phyloP scores from a whole-genome alignment of 2,329 filamentous ascomycete genomes.

The Fusarium miscanthi region DNA sequence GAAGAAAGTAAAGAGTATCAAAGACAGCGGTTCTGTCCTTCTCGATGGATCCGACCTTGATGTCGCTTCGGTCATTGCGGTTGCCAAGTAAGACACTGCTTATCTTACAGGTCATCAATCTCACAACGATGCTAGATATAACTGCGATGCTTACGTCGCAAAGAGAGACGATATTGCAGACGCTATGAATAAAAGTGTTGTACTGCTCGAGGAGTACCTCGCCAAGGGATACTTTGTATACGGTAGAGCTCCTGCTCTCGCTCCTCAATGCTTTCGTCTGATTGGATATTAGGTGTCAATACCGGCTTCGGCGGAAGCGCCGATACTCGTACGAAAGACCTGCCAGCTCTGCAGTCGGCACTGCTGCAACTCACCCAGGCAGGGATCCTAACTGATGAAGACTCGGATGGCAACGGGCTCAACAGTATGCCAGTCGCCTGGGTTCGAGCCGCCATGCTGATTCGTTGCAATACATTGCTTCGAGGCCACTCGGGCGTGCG shows the following conservation, averaged over 20 bases:
- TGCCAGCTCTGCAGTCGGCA: neutral
- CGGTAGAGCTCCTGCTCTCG: too few relatives aligned
- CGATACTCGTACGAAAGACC: neutral
- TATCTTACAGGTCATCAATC: rapidly evolving
- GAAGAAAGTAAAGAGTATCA: neutral
- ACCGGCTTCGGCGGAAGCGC: neutral
- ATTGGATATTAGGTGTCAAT: neutral
- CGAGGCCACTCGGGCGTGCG: rapidly evolving
- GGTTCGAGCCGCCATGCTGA: neutral
- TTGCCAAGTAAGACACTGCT: neutral
- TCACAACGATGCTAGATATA: neutral
- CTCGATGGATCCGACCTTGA: neutral
- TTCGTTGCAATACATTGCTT: neutral
- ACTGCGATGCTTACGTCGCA: rapidly evolving
- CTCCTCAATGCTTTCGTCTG: rapidly evolving
- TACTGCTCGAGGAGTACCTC: neutral
- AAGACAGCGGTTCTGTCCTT: rapidly evolving
- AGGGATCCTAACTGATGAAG: rapidly evolving
- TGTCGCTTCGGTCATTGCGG: neutral
- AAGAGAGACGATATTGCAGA: neutral
- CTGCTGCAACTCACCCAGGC: neutral
- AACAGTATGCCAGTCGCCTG: neutral
- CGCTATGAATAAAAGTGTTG: neutral
- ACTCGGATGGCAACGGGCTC: rapidly evolving
- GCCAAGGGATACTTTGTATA: neutral